Evolutionary conservation across 352 stramenopile species (phyloP).

Genomic region (Phytophthora rubi): DNA sequence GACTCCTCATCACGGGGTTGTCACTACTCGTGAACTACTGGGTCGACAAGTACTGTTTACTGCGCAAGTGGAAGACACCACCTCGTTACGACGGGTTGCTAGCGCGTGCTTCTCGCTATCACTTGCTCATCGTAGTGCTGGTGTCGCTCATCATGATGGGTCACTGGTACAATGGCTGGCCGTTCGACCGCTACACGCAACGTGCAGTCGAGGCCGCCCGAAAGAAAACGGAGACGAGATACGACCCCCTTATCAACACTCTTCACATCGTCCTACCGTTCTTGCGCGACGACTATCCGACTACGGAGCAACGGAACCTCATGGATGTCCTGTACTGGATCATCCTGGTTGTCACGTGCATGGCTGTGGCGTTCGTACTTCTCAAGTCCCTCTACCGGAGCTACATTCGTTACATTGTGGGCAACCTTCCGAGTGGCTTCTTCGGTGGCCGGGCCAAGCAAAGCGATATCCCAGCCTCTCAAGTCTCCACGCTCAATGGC

Average conservation of each 20-base stretch:
- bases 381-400: slow-evolving; percentile 44
- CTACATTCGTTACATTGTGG: slow-evolving; percentile 50
- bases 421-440: slow-evolving; percentile 30
- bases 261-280: slow-evolving; percentile 64
- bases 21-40: slow-evolving; percentile 82
- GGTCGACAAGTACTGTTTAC: slow-evolving; percentile 85
- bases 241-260: slow-evolving; percentile 41
- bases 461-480: slow-evolving; percentile 54
- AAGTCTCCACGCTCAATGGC: slow-evolving; percentile 53
- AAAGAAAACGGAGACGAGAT: slow-evolving; percentile 33
- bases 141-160: slow-evolving; percentile 78
- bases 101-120: slow-evolving; percentile 66
- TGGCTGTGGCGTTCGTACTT: slow-evolving; percentile 40
- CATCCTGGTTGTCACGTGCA: slow-evolving; percentile 45
- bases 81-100: slow-evolving; percentile 69
- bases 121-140: slow-evolving; percentile 69
- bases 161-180: slow-evolving; percentile 84
- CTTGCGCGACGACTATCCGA: slow-evolving; percentile 47
- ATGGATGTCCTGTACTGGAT: slow-evolving; percentile 51
- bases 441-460: slow-evolving; percentile 39
- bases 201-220: slow-evolving; percentile 34
- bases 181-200: slow-evolving; percentile 59
- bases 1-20: slow-evolving; percentile 65
- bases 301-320: slow-evolving; percentile 40
- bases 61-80: slow-evolving; percentile 77